Base-by-base conservation (phyloP, 495 filamentous ascomycete genomes). In the Oidiodendron maius region DNA sequence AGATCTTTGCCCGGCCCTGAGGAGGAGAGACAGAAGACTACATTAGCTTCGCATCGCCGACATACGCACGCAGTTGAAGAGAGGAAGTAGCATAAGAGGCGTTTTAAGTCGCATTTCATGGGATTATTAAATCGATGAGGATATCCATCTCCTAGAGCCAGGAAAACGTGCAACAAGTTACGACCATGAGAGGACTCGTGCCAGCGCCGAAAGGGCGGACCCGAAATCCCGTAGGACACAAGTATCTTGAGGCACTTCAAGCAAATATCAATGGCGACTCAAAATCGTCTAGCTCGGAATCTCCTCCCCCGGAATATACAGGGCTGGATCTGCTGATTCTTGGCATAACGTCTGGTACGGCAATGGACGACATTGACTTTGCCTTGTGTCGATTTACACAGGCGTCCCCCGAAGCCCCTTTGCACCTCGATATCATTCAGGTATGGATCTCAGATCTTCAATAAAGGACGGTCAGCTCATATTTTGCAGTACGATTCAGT, bases 311-410 rank as follows among this genome's bases (percentile, higher is more conserved):
- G 13, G 38, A 37, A 18, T 21, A 38, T 3, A 44, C 51, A 15
- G 58, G 58, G 0, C 35, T 60, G 22, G 35, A 55, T 44, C 34
- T 60, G 18, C 42, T 54, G 45, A 57, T 60, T 21, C 42, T 60
- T 12, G 58, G 58, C 21, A 23, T 60, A 9, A 57, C 53, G 3
- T 54, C 50, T 41, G 58, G 58, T 1, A 60, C 58, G 12, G 54
- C 58, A 15, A 60, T 60, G 53, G 53, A 60, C 30, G 58, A 60
- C 17, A 60, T 60, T 25, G 58, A 60, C 28, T 55, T 60, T 25
- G 58, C 58, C 2, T 42, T 60, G 11, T 60, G 58, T 37, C 55
- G 54, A 16, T 60, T 60, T 34, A 60, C 58, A n/a, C 58, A 60
- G 44, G 50, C 54, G 13, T 42, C 40, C 13, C 58, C 58, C 23